These are phyloP conservation scores for Taphrina flavorubra DNA, from an alignment of 1,139 yeast species.

Conservation along the genomic window DNA sequence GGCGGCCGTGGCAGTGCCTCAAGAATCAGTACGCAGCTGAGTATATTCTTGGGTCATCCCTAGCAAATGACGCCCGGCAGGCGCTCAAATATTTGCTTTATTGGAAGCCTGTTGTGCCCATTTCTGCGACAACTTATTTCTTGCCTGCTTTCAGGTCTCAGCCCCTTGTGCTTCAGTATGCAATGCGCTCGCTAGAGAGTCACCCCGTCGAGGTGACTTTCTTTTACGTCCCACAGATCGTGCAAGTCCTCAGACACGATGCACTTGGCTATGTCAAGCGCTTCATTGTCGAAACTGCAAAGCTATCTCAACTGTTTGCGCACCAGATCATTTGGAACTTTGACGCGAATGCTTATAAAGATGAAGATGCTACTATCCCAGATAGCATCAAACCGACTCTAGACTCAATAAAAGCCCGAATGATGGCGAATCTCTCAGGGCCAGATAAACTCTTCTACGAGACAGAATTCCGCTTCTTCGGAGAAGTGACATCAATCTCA, in stretches of 20 bases:
- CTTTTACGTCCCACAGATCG: conserved; percentile 97
- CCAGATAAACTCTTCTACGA: conserved; percentile 73
- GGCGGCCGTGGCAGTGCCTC: conserved; percentile 68
- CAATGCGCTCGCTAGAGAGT: conserved; percentile 85
- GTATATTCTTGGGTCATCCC: conserved; percentile 56
- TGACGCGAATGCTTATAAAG: conserved; percentile 89
- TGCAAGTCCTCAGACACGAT: conserved; percentile 86
- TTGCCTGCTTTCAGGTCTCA: conserved; percentile 74
- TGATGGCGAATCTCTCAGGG: conserved; percentile 66
- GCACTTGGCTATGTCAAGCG: conserved; percentile 81
- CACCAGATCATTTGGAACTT: conserved; percentile 99
- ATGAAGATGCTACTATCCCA: conserved; percentile 78
- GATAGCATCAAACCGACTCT: conserved; percentile 83
- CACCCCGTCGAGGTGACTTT: conserved; percentile 89
- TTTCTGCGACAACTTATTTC: conserved; percentile 83
- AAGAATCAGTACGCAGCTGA: conserved; percentile 69
- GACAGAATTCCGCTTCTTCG: conserved; percentile 85
- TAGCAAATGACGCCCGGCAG: conserved; percentile 46
- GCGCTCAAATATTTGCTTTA: conserved; percentile 57
- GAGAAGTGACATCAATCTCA: conserved; percentile 88
- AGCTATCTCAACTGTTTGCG: conserved; percentile 86
- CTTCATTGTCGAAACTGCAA: conserved; percentile 89
- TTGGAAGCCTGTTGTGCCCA: conserved; percentile 81
- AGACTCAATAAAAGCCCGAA: conserved; percentile 71
- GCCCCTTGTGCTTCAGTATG: conserved; percentile 77